Percentiles rank a stretch among this genome's conserved stretches.
These are phyloP conservation scores for Poa annua DNA, from an alignment of 176 grass and related monocot species.

Conservation along the genomic window DNA sequence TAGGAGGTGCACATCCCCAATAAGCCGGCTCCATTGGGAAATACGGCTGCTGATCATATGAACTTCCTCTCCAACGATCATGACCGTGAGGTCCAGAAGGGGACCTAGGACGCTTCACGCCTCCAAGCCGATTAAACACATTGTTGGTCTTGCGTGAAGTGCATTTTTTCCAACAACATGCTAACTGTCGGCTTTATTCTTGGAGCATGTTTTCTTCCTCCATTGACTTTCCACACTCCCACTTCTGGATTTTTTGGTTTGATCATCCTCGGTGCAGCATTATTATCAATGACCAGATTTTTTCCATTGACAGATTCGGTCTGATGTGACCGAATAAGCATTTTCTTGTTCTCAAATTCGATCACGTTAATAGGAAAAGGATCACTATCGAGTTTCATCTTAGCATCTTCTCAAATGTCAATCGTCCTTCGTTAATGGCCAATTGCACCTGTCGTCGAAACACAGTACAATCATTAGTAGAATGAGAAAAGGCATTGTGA, in stretches of 20 bases:
- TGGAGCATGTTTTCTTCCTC: background rate
- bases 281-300: too few species aligned
- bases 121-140: background rate
- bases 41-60: background rate
- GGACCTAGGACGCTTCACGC: background rate
- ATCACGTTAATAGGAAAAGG: too few species aligned
- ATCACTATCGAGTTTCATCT: too few species aligned
- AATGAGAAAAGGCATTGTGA: too few species aligned
- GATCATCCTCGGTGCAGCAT: too few species aligned
- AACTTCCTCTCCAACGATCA: background rate
- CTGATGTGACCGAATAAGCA: too few species aligned
- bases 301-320: too few species aligned
- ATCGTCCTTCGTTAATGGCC: too few species aligned
- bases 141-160: background rate
- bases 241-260: background rate
- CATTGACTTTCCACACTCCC: background rate
- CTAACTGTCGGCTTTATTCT: background rate
- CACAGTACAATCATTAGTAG: too few species aligned
- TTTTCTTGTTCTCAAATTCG: too few species aligned
- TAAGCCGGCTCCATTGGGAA: background rate
- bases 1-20: background rate
- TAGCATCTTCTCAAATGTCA: too few species aligned
- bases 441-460: too few species aligned
- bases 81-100: background rate
- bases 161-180: background rate